A percentile compares a stretch with the other conserved stretches of the same genome.
Conservation (phyloP, 306 rosid species). For the Ziziphus jujuba region DNA sequence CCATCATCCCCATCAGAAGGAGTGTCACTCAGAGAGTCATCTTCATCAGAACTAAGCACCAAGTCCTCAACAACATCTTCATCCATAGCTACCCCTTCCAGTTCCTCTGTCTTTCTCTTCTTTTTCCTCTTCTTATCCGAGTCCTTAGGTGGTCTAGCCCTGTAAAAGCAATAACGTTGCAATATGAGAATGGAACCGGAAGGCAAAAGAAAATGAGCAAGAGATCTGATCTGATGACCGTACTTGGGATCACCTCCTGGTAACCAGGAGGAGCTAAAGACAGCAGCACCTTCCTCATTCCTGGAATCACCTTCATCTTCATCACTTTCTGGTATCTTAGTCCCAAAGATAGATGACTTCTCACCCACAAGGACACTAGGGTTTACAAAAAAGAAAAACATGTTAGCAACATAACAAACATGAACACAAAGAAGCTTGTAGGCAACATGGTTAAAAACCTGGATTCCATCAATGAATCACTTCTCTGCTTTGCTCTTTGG, state of each 20-base stretch:
- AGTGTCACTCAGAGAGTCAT: slow-evolving; percentile 29
- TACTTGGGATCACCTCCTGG: slow-evolving; percentile 76
- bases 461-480: slow-evolving; percentile 62
- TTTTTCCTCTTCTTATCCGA: slow-evolving; percentile 38
- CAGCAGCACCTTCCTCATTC: slow-evolving; percentile 54
- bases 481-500: slow-evolving; percentile 64
- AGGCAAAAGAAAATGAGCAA: slow-evolving; percentile 13
- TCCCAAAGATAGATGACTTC: slow-evolving; percentile 56
- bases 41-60: slow-evolving; percentile 90
- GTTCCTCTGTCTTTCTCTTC: slow-evolving; percentile 43
- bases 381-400: slow-evolving; percentile 8
- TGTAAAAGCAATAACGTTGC: slow-evolving; percentile 25
- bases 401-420: slow-evolving; percentile 35
- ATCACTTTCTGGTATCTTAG: slow-evolving; percentile 54
- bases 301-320: slow-evolving; percentile 9
- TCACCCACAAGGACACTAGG: slow-evolving; percentile 81
- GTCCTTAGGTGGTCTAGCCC: slow-evolving; percentile 49
- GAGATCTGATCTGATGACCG: slow-evolving; percentile 2
- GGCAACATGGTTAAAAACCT: slow-evolving; percentile 44
- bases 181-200: background rate
- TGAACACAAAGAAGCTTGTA: slow-evolving; percentile 13
- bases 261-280: slow-evolving; percentile 85
- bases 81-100: slow-evolving; percentile 47
- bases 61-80: slow-evolving; percentile 88
- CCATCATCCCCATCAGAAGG: slow-evolving; percentile 40